Conservation (phyloP, 352 stramenopile genomes). For the Blastocystis hominis region DNA sequence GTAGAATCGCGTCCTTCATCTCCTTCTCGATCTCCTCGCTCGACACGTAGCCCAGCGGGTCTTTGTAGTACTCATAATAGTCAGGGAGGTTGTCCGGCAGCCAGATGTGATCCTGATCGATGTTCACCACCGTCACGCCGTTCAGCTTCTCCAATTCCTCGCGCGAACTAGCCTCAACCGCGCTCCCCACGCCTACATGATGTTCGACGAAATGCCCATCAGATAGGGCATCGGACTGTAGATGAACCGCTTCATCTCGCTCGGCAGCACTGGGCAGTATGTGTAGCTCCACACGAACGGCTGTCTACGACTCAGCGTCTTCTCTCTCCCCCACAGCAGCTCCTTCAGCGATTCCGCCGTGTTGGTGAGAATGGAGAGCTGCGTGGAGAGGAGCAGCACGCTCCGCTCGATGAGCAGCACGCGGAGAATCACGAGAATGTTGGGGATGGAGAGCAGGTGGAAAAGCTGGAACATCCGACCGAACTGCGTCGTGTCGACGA, state of each 20-base stretch:
- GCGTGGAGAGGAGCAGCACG: conserved; percentile 1
- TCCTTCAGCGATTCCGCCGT: conserved; percentile 30
- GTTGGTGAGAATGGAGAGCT: conserved; percentile 13
- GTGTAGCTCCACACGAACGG: conserved; percentile 44
- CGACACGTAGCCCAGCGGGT: background rate
- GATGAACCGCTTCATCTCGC: conserved; percentile 8
- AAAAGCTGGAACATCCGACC: background rate
- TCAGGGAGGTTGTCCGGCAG: background rate
- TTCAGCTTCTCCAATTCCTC: background rate
- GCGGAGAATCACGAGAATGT: background rate
- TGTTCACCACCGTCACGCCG: conserved; percentile 18
- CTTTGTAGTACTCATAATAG: background rate
- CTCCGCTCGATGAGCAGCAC: conserved; percentile 30
- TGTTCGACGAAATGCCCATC: background rate
- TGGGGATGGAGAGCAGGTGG: background rate
- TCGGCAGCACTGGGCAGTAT: conserved; percentile 12
- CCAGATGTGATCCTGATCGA: conserved; percentile 5
- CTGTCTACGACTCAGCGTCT: background rate
- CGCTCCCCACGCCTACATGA: background rate
- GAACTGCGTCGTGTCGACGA: background rate
- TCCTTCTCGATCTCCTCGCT: background rate
- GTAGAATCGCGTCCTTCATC: background rate
- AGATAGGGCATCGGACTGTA: conserved; percentile 49
- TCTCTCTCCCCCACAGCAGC: background rate
- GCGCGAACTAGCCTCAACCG: background rate